phyloP scores from a whole-genome alignment of 1,139 yeast genomes.

The Blastobotrys proliferans region DNA sequence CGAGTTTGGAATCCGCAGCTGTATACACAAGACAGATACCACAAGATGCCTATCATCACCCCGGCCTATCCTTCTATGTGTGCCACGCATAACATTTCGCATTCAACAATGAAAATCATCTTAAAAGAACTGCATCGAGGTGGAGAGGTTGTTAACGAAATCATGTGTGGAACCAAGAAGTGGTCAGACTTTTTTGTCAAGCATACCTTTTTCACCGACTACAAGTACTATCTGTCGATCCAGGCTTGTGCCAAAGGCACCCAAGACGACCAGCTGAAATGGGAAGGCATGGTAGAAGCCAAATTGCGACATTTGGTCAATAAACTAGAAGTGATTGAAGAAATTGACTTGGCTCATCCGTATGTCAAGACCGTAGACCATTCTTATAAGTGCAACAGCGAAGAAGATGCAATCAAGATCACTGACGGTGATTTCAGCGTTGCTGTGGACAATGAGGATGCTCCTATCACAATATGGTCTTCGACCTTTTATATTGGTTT shows the following conservation, averaged over 20 bases:
- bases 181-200: constrained; percentile 77
- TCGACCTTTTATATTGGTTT: constrained; percentile 81
- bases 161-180: constrained; percentile 53
- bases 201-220: constrained; percentile 75
- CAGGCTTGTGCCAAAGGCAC: constrained; percentile 70
- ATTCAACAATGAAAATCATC: constrained; percentile 79
- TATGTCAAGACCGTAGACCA: constrained; percentile 72
- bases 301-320: constrained; percentile 74
- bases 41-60: constrained; percentile 97
- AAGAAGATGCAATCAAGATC: constrained; percentile 50
- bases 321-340: constrained; percentile 72
- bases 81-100: constrained; percentile 92
- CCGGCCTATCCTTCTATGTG: constrained; percentile 99
- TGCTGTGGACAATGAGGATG: constrained; percentile 29
- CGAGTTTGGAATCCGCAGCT: constrained; percentile 95
- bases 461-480: constrained; percentile 49
- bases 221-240: constrained; percentile 81
- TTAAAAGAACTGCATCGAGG: constrained; percentile 75
- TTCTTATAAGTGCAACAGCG: constrained; percentile 49
- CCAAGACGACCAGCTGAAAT: constrained; percentile 77
- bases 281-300: constrained; percentile 92
- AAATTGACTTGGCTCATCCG: constrained; percentile 84
- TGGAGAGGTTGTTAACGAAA: constrained; percentile 62
- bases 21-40: constrained; percentile 82
- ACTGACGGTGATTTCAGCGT: constrained; percentile 42